Percentiles rank a stretch among this genome's conserved stretches.
These are phyloP conservation scores for Nepenthes gracilis DNA, from an alignment of 148 eudicot species.

Conservation along the genomic window DNA sequence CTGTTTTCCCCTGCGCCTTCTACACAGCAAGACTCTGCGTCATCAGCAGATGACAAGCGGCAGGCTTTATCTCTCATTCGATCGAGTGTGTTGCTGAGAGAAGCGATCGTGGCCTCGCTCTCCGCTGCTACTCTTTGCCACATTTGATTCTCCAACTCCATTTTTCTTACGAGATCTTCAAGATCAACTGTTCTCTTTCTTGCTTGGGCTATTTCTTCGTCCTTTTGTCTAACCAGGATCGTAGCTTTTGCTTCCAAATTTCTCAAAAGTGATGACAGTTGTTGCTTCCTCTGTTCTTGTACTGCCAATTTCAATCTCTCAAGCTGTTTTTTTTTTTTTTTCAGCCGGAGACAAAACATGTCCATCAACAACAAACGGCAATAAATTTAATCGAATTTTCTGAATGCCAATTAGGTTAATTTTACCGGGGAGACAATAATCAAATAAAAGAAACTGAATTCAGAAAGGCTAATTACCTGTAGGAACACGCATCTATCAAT, in stretches of 20 bases:
- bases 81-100: slow-evolving; percentile 20
- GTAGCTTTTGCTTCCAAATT: slow-evolving; percentile 21
- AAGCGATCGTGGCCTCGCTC: slow-evolving; percentile 21
- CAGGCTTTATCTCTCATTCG: slow-evolving; percentile 16
- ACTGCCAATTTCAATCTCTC: slow-evolving; percentile 37
- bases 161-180: slow-evolving; percentile 15
- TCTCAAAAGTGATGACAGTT: slow-evolving; percentile 12
- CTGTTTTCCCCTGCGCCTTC: background rate
- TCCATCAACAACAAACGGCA: too few relatives aligned
- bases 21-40: slow-evolving; percentile 32
- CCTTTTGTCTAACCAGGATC: slow-evolving; percentile 26
- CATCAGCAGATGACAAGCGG: slow-evolving; percentile 12
- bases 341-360: background rate
- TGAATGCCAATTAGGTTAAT: background rate
- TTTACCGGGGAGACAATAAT: too few relatives aligned
- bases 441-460: too few relatives aligned
- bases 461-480: too few relatives aligned
- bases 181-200: slow-evolving; percentile 23
- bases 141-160: slow-evolving; percentile 25
- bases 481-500: slow-evolving; percentile 20
- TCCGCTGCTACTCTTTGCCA: slow-evolving; percentile 36
- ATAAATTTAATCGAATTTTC: background rate
- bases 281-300: slow-evolving; percentile 32
- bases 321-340: slow-evolving; percentile 16
- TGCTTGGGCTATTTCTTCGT: slow-evolving; percentile 33